phyloP scores from a whole-genome alignment of 2,329 filamentous ascomycete genomes.

The Fusarium algeriense region DNA sequence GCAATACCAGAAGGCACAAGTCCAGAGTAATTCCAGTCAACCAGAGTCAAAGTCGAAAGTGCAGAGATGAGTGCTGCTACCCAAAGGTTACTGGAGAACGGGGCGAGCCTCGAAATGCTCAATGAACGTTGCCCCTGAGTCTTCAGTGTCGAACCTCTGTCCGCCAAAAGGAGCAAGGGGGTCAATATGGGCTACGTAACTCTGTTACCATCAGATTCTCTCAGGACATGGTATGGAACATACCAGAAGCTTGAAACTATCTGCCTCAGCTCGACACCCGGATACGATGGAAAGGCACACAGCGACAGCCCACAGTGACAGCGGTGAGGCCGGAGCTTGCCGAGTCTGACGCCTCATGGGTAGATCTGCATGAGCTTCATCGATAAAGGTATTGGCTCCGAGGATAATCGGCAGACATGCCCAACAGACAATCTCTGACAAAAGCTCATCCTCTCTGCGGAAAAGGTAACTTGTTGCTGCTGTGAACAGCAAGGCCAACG shows the following conservation, averaged over 20 bases:
- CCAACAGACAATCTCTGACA: background rate
- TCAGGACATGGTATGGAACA: rapidly evolving
- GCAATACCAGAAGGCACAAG: background rate
- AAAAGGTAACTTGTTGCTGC: background rate
- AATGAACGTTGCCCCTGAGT: background rate
- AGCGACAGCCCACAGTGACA: background rate
- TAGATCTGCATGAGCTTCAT: background rate
- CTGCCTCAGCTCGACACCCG: background rate
- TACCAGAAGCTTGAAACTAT: background rate
- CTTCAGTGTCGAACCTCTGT: background rate
- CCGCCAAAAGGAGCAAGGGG: background rate
- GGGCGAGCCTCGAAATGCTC: background rate
- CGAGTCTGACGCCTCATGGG: too few relatives aligned
- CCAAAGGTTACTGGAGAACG: background rate
- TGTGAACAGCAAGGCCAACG: background rate
- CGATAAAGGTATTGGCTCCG: background rate
- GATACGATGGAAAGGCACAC: background rate
- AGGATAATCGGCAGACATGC: background rate
- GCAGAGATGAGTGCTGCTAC: background rate
- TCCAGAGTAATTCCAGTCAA: background rate
- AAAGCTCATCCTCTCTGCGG: background rate
- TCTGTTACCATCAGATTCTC: background rate
- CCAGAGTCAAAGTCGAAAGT: background rate
- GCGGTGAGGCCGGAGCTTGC: background rate
- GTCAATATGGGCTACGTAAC: background rate